Conservation (phyloP, 2,329 filamentous ascomycete species). For the Emmonsia crescens region DNA sequence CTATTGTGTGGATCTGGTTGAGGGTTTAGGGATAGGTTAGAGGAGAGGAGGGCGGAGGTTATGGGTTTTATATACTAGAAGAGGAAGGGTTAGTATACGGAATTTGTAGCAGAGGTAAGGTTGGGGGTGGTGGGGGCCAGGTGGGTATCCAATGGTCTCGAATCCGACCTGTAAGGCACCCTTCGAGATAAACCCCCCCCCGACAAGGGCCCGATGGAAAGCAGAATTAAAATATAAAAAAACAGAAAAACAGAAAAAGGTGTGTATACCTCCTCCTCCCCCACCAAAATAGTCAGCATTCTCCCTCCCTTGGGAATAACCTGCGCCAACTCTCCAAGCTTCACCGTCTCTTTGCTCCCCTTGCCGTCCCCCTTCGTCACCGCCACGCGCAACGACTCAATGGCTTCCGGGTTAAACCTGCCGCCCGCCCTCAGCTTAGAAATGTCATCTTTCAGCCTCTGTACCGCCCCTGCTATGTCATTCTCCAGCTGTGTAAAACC, state of each 20-base stretch:
- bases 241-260: not conserved
- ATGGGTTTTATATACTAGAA: conserved; percentile 36
- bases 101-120: not conserved
- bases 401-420: conserved; percentile 49
- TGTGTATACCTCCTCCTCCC: conserved; percentile 49
- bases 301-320: conserved; percentile 54
- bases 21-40: conserved; percentile 34
- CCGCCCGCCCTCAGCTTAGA: conserved; percentile 52
- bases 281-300: conserved; percentile 50
- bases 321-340: conserved; percentile 53
- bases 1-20: conserved; percentile 34
- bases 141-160: not conserved
- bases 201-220: not conserved
- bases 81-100: not conserved
- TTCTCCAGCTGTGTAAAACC: conserved; percentile 50
- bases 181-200: not conserved
- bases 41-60: conserved; percentile 32
- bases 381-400: conserved; percentile 52
- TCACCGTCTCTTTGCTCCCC: conserved; percentile 39
- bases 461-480: conserved; percentile 44
- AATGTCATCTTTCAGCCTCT: conserved; percentile 50
- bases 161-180: not conserved
- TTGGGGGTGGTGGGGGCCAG: not conserved
- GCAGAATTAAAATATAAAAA: not conserved
- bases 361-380: conserved; percentile 35